Evolutionary conservation across 192 early-diverging fungal species (phyloP).

Genomic region (Polychytrium aggregatum): DNA sequence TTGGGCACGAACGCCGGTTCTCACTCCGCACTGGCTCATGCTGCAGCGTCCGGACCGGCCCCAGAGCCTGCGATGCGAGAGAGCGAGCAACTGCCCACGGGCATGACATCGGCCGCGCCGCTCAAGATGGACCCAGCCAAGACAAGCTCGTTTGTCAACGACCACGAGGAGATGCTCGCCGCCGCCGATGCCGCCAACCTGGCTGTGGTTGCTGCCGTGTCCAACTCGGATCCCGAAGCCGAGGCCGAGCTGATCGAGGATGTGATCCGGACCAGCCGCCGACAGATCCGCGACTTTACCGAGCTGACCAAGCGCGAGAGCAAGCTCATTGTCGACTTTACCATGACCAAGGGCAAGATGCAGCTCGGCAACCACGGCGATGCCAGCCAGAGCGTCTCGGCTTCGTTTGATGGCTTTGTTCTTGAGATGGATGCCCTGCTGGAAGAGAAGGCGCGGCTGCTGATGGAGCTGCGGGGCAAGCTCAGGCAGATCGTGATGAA

Average conservation of each 20-base stretch:
- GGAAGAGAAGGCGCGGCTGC: slow-evolving; percentile 12
- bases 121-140: too few relatives aligned
- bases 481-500: slow-evolving; percentile 2
- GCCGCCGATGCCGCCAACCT: not conserved
- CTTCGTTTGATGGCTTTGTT: slow-evolving; percentile 17
- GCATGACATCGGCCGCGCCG: not conserved
- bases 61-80: not conserved
- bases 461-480: slow-evolving; percentile 16
- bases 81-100: not conserved
- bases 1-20: too few relatives aligned
- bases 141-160: too few relatives aligned
- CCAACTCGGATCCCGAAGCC: slow-evolving; percentile 1
- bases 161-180: not conserved
- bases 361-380: not conserved
- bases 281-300: slow-evolving; percentile 34
- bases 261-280: slow-evolving; percentile 32
- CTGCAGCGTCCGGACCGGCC: too few relatives aligned
- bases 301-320: slow-evolving; percentile 33
- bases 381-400: not conserved
- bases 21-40: too few relatives aligned
- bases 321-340: slow-evolving; percentile 36
- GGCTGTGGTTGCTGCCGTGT: not conserved
- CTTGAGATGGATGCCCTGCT: slow-evolving; percentile 23
- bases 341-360: slow-evolving; percentile 23
- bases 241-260: slow-evolving; percentile 21